Percentiles rank a stretch among this genome's conserved stretches.
Evolutionary conservation across 106 monocot species (phyloP).

Genomic region (Dioscorea dumetorum): DNA sequence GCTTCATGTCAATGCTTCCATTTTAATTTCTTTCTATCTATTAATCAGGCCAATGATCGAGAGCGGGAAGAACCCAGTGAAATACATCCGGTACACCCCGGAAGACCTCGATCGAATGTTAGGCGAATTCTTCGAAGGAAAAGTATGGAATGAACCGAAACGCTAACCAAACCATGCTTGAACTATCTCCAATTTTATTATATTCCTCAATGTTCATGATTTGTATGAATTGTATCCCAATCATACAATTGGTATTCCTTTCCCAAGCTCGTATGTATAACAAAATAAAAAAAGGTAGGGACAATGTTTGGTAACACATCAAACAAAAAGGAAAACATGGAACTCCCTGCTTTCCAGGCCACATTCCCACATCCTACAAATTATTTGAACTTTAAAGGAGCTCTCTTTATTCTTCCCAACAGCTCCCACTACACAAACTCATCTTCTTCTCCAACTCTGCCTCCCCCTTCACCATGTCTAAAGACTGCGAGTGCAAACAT

Average conservation of each 20-base stretch:
- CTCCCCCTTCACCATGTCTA: not conserved
- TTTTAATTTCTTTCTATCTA: not conserved
- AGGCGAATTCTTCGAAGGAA: conserved; percentile 75
- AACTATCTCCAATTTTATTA: not conserved
- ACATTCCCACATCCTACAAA: not conserved
- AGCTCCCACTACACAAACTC: not conserved
- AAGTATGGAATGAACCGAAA: conserved; percentile 59
- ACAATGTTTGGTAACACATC: too few relatives aligned
- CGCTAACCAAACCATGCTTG: conserved; percentile 28
- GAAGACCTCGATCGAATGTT: conserved; percentile 71
- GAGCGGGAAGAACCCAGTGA: conserved; percentile 61
- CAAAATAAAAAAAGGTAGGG: not conserved
- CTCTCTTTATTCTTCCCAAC: not conserved
- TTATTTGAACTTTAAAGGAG: not conserved
- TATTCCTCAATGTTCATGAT: not conserved
- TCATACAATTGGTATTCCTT: not conserved
- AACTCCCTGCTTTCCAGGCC: not conserved
- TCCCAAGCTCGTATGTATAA: not conserved
- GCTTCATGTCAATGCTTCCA: too few relatives aligned
- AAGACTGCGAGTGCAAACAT: conserved; percentile 10
- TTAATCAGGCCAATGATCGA: conserved; percentile 60
- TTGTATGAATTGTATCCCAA: not conserved
- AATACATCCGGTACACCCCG: conserved; percentile 53
- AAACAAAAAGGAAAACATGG: too few relatives aligned
- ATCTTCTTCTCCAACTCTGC: not conserved